Base-by-base conservation (phyloP, 768 basidiomycete genomes). In the Russula sp. region DNA sequence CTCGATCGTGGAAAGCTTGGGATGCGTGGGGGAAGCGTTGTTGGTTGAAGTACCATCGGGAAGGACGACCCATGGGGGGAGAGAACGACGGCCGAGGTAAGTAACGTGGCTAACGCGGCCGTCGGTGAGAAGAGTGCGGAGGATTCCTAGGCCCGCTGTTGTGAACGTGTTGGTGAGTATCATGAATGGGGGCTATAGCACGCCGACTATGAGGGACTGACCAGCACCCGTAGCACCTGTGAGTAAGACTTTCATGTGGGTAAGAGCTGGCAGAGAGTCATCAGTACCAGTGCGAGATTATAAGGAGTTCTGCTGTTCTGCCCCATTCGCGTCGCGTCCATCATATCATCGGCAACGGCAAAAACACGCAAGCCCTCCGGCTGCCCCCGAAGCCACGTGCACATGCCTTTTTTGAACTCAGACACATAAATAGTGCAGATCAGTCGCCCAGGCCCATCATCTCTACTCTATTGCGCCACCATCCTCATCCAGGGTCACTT, bases 81-180 rank as follows among this genome's bases (percentile, higher is more conserved):
- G 59, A n/a, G 67, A 61, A 42, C 70, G 68, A 46, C 70, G 67
- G 5, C 69, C 64, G 22, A 71, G 66, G 38, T 68, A 61, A 4
- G 70, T 69, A 34, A 71, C 61, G 1, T 59, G 63, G 22, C 59
- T 66, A 32, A 70, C 48, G 5, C 57, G 35, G 10, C 61, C 56
- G 42, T 67, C 62, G 7, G 60, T 52, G 9, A 70, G 64, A 41
- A 63, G 69, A 50, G 59, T 56, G 34, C 67, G 68, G 6, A 68
- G 56, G 22, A 60, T 53, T 13, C 64, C 64, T 5, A 71, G 63
- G 45, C 70, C 70, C n/a, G 69, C 69, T 68, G 57, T 60, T n/a
- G 58, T 22, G 20, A 52, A 29, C 4, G 18, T 0, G 20, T 32
- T 41, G 5, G 39, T 48, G 48, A 48, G 59, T 13, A 38, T 22